A percentile compares a stretch with the other conserved stretches of the same genome.
Conservation (phyloP, 2,329 filamentous ascomycete species). For the Venturiaceae sp. region DNA sequence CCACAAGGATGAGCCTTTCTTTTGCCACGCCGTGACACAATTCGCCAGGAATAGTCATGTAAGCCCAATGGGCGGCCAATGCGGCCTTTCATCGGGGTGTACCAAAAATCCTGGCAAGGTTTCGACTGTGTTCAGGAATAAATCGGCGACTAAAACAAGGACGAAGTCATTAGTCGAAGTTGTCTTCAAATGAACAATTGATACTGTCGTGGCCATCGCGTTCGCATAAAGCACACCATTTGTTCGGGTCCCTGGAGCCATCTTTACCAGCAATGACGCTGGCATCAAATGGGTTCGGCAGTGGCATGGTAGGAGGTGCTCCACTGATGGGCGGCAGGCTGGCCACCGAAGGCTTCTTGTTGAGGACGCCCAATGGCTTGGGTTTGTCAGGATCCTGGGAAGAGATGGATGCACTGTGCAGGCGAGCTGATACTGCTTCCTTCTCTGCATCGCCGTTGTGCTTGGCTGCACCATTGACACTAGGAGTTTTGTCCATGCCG, state of each 20-base stretch:
- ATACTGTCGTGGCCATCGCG: conserved; percentile 94
- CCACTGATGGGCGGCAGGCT: conserved; percentile 8
- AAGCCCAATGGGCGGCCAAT: background rate
- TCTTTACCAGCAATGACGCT: conserved; percentile 16
- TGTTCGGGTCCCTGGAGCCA: conserved; percentile 53
- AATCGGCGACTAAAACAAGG: background rate
- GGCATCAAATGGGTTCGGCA: conserved; percentile 25
- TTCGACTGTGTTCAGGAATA: background rate
- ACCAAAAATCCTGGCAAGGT: background rate
- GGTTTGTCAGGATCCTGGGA: conserved; percentile 9
- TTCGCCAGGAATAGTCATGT: background rate
- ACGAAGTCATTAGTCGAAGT: conserved; percentile 27
- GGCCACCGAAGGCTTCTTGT: conserved; percentile 5
- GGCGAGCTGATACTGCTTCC: background rate
- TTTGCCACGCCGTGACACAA: background rate
- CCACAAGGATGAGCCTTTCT: background rate
- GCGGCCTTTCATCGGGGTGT: background rate
- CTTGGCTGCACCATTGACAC: background rate
- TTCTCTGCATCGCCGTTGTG: background rate
- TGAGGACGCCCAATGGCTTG: conserved; percentile 4
- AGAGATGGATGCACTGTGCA: conserved; percentile 5
- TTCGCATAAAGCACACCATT: conserved; percentile 97
- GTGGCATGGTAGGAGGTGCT: conserved; percentile 13
- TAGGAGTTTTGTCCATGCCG: conserved; percentile 47
- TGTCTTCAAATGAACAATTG: conserved; percentile 86